phyloP scores from a whole-genome alignment of 805 yeast species.

The Wickerhamomyces chambardii region DNA sequence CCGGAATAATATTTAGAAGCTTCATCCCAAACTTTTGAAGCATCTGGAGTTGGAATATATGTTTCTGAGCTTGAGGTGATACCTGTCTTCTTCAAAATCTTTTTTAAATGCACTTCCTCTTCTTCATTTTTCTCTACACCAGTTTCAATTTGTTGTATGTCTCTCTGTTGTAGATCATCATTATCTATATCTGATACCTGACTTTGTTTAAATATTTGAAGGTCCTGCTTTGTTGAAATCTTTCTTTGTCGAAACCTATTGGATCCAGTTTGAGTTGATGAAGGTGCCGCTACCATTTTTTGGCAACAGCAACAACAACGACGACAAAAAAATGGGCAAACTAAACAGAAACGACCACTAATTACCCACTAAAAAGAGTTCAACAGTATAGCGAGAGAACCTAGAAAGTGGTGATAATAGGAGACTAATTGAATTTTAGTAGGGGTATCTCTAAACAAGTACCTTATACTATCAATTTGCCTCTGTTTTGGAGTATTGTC shows the following conservation, averaged over 20 bases:
- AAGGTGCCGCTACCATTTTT: slow-evolving; percentile 6
- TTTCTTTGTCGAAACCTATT: slow-evolving; percentile 83
- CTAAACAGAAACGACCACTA: not conserved
- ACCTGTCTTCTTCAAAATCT: slow-evolving; percentile 76
- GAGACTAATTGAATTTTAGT: no score
- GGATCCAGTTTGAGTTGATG: slow-evolving; percentile 14
- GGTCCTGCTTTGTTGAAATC: slow-evolving; percentile 83
- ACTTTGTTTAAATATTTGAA: slow-evolving; percentile 65
- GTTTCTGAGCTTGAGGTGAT: slow-evolving; percentile 41
- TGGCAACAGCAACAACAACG: not conserved
- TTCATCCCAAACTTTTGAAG: slow-evolving; percentile 74
- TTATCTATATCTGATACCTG: slow-evolving; percentile 79
- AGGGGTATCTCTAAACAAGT: not conserved
- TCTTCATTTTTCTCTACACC: slow-evolving; percentile 98
- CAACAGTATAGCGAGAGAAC: not conserved
- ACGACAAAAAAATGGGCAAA: not conserved
- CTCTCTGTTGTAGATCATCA: slow-evolving; percentile 68
- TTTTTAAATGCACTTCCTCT: slow-evolving; percentile 92
- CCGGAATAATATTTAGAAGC: slow-evolving; percentile 65
- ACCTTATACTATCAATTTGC: not conserved
- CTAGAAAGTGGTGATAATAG: no score
- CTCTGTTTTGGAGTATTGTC: not conserved
- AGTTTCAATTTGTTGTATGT: slow-evolving; percentile 83
- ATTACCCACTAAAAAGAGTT: no score
- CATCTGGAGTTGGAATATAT: slow-evolving; percentile 96